Evolutionary conservation across 169 alveolate species (phyloP).

Genomic region (Eimeria sp.): DNA sequence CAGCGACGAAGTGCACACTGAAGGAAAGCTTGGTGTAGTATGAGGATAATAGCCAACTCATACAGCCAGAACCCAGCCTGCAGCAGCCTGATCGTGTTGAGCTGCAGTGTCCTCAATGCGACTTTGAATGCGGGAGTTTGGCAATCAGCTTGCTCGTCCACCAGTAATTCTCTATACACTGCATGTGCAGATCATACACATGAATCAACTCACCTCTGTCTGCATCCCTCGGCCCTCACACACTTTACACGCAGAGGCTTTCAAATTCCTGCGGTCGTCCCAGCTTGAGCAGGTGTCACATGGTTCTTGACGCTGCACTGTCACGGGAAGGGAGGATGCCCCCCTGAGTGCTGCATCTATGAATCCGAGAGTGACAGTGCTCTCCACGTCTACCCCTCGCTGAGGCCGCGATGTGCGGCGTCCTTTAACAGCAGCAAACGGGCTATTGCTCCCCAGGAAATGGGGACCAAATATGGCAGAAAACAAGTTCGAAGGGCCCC

Average conservation of each 20-base stretch:
- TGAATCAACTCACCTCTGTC: conserved; percentile 38
- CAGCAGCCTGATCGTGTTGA: background rate
- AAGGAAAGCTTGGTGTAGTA: background rate
- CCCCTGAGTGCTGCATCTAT: conserved; percentile 42
- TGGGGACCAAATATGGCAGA: conserved; percentile 22
- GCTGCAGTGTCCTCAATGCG: background rate
- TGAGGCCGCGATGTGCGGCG: background rate
- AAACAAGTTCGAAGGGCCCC: conserved; percentile 36
- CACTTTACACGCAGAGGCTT: background rate
- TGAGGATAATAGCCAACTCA: background rate
- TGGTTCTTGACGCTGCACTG: conserved; percentile 25
- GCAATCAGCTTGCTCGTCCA: background rate
- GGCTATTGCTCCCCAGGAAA: conserved; percentile 6
- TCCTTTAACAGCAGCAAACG: background rate
- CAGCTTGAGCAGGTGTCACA: conserved; percentile 38
- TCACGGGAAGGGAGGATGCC: conserved; percentile 25
- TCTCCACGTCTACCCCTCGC: conserved; percentile 56
- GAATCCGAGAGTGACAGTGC: conserved; percentile 26
- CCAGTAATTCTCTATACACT: background rate
- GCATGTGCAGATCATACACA: background rate
- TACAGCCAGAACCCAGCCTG: background rate
- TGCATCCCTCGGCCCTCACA: conserved; percentile 62
- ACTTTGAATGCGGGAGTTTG: background rate
- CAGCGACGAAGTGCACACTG: background rate
- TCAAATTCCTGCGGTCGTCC: background rate